These are phyloP conservation scores for Sorghum bicolor DNA, from an alignment of 176 grass and related monocot genomes.

Conservation along the genomic window Sorghum_bicolor_NCBIv3 NC_012870.2:69824501-69825000, in stretches of 20 bases:
- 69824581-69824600: conserved; percentile 62
- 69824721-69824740: conserved; percentile 70
- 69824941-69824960: conserved; percentile 47
- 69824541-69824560: conserved; percentile 67
- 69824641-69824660: conserved; percentile 42
- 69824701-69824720: conserved; percentile 72
- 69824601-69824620: conserved; percentile 75
- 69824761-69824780: conserved; percentile 98
- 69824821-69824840: conserved; percentile 43
- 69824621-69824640: conserved; percentile 85
- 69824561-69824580: conserved; percentile 70
- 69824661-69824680: conserved; percentile 69
- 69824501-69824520: conserved; percentile 25
- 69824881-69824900: conserved; percentile 34
- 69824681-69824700: conserved; percentile 90
- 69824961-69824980: background rate
- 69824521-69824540: conserved; percentile 81
- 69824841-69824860: conserved; percentile 47
- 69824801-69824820: conserved; percentile 44
- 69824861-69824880: conserved; percentile 67
- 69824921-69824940: conserved; percentile 60
- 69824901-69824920: conserved; percentile 36
- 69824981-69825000: background rate
- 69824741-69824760: conserved; percentile 87
- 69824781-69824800: conserved; percentile 56